Evolutionary conservation across 2,329 filamentous ascomycete species (phyloP).

Genomic region (Penicillium nordicum): DNA sequence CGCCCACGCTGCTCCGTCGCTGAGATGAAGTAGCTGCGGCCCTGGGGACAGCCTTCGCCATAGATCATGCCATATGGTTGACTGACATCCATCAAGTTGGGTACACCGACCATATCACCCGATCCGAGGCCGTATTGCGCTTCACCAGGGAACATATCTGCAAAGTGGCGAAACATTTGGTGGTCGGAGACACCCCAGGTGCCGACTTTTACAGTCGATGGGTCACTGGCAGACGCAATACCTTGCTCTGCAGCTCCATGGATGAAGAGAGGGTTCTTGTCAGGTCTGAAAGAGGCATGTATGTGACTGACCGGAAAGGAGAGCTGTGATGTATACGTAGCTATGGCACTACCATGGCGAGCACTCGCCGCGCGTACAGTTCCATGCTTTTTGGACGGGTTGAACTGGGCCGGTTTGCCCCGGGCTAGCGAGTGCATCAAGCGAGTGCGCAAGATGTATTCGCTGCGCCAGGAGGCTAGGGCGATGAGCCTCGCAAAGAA

Average conservation of each 20-base stretch:
- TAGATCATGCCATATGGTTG: slow-evolving; percentile 78
- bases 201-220: slow-evolving; percentile 68
- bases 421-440: slow-evolving; percentile 75
- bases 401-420: slow-evolving; percentile 66
- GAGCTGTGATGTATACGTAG: slow-evolving; percentile 83
- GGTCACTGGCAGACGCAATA: slow-evolving; percentile 76
- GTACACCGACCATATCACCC: slow-evolving; percentile 69
- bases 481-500: slow-evolving; percentile 78
- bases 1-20: slow-evolving; percentile 71
- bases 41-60: slow-evolving; percentile 82
- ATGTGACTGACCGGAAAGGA: slow-evolving; percentile 75
- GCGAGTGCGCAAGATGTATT: slow-evolving; percentile 85
- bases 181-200: slow-evolving; percentile 78
- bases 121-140: slow-evolving; percentile 73
- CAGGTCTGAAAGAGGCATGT: slow-evolving; percentile 71
- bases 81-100: slow-evolving; percentile 89
- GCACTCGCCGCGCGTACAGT: slow-evolving; percentile 52
- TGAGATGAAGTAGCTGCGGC: slow-evolving; percentile 73
- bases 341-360: slow-evolving; percentile 68
- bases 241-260: slow-evolving; percentile 80
- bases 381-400: slow-evolving; percentile 53
- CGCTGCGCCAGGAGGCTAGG: slow-evolving; percentile 89
- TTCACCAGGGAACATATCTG: slow-evolving; percentile 70
- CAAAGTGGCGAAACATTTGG: slow-evolving; percentile 71
- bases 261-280: slow-evolving; percentile 73